phyloP scores from a whole-genome alignment of 2,329 filamentous ascomycete species.

The Trichoderma harzianum region DNA sequence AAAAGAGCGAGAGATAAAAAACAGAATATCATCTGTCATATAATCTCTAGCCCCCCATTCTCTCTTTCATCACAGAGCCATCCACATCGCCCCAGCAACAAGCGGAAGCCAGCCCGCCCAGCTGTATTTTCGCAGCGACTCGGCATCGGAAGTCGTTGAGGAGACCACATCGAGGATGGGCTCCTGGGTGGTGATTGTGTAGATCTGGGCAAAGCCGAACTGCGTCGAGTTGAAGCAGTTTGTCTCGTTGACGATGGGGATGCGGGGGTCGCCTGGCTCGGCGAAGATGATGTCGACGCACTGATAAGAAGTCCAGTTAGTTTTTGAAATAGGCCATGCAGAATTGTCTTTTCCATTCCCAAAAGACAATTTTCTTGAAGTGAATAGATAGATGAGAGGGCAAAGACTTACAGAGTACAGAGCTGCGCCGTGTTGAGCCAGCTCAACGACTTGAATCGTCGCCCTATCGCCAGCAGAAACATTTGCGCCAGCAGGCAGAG shows the following conservation, averaged over 20 bases:
- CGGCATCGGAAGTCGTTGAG: conserved; percentile 26
- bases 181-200: conserved; percentile 56
- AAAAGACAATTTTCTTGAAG: too few relatives aligned
- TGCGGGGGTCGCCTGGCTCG: conserved; percentile 64
- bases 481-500: conserved; percentile 67
- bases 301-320: conserved; percentile 41
- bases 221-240: conserved; percentile 89
- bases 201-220: conserved; percentile 74
- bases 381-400: background rate
- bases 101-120: conserved; percentile 44
- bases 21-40: background rate
- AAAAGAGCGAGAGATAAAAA: background rate
- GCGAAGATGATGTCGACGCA: conserved; percentile 94
- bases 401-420: conserved; percentile 68
- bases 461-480: conserved; percentile 82
- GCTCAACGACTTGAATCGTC: conserved; percentile 84
- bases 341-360: too few relatives aligned
- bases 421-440: conserved; percentile 77
- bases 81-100: conserved; percentile 37
- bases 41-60: background rate
- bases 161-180: background rate
- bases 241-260: conserved; percentile 68
- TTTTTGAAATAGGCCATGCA: background rate
- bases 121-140: conserved; percentile 21
- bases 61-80: conserved; percentile 32